phyloP scores from a whole-genome alignment of 23 red algal genomes.

The Gracilariopsis chorda region DNA sequence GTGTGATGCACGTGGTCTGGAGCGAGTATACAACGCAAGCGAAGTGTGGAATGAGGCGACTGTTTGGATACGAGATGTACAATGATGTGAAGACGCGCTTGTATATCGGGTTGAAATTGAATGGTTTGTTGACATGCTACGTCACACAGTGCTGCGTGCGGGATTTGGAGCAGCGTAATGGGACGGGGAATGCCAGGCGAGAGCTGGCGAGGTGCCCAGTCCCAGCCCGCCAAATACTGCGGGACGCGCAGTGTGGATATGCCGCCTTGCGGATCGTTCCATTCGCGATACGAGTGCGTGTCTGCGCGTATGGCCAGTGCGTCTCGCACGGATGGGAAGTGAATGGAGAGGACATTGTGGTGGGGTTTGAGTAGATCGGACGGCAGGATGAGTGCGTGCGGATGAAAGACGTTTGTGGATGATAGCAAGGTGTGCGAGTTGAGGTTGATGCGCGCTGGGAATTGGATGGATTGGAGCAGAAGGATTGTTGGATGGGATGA shows the following conservation, averaged over 20 bases:
- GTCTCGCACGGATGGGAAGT: neutral
- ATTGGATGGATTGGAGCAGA: neutral
- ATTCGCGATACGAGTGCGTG: conserved; percentile 3
- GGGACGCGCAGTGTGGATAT: neutral
- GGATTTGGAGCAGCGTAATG: neutral
- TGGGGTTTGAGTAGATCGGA: neutral
- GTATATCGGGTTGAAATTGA: neutral
- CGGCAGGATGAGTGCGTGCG: neutral
- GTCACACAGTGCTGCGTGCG: neutral
- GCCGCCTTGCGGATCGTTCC: conserved; percentile 32
- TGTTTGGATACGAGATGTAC: too few relatives aligned
- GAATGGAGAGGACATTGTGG: neutral
- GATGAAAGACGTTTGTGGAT: neutral
- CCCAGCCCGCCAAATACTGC: conserved; percentile 22
- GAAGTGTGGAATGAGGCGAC: too few relatives aligned
- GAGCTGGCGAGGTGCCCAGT: conserved; percentile 20
- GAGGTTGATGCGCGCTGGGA: neutral
- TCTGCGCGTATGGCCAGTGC: neutral
- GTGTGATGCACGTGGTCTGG: too few relatives aligned
- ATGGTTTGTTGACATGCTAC: neutral
- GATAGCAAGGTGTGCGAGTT: neutral
- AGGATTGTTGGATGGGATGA: neutral
- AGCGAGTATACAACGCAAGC: too few relatives aligned
- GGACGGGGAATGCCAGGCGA: neutral
- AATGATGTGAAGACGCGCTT: neutral